A percentile compares a stretch with the other conserved stretches of the same genome.
phyloP scores from a whole-genome alignment of 2,329 filamentous ascomycete species.

The Nemania sp. region DNA sequence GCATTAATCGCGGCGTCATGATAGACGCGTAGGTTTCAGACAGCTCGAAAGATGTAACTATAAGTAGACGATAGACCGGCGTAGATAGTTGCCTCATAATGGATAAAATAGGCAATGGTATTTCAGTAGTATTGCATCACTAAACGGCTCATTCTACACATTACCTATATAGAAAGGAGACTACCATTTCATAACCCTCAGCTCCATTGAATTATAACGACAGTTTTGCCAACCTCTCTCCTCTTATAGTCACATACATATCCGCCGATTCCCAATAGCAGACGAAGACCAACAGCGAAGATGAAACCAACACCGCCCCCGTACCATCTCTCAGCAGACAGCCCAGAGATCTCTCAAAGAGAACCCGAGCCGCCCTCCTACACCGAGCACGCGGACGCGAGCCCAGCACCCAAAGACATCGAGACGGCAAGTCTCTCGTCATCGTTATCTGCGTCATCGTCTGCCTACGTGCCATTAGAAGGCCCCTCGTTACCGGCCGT shows the following conservation, averaged over 20 bases:
- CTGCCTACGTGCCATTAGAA: not conserved
- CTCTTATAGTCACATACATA: not conserved
- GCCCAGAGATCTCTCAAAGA: conserved; percentile 7
- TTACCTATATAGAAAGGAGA: no score
- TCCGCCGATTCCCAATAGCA: not conserved
- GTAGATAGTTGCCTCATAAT: not conserved
- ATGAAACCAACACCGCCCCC: conserved; percentile 17
- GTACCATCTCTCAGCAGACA: conserved; percentile 2
- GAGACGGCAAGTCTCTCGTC: conserved; percentile 17
- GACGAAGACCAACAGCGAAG: not conserved
- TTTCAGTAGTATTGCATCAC: not conserved
- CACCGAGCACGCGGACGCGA: conserved; percentile 10
- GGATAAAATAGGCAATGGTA: not conserved
- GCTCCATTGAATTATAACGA: no score
- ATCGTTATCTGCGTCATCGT: conserved; percentile 13
- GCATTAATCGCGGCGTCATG: not conserved
- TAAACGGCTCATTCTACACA: not conserved
- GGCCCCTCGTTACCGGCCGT: not conserved
- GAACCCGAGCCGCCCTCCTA: conserved; percentile 18
- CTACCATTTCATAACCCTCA: no score
- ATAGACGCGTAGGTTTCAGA: not conserved
- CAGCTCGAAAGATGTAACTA: not conserved
- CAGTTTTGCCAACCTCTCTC: not conserved
- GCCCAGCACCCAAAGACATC: conserved; percentile 4
- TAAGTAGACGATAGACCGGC: not conserved